Conservation (phyloP, 1,284 basidiomycete genomes). For the Tranzscheliella williamsii region DNA sequence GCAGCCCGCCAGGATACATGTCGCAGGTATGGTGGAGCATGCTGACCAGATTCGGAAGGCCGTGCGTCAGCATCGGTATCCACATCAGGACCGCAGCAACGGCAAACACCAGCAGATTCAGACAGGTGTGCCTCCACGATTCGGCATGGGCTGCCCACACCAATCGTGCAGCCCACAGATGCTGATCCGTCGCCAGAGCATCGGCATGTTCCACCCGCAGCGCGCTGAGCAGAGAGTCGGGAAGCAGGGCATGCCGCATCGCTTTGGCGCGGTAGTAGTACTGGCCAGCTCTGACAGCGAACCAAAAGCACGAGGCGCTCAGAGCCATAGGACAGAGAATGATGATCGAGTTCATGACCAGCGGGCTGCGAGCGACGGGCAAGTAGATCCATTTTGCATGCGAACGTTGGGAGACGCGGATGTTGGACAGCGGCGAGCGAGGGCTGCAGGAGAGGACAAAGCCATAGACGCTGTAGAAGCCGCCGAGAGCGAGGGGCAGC, state of each 20-base stretch:
- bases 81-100: neutral
- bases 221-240: neutral
- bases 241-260: neutral
- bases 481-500: conserved; percentile 2
- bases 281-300: neutral
- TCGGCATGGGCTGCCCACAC: conserved; percentile 8
- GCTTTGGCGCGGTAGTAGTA: neutral
- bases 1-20: conserved; percentile 1
- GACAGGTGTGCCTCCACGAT: neutral
- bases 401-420: too few species aligned
- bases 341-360: neutral
- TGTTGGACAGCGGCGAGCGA: conserved; percentile 3
- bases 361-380: neutral
- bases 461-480: conserved; percentile 2
- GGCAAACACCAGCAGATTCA: conserved; percentile 1
- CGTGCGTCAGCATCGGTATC: neutral
- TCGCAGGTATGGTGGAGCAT: conserved; percentile 3
- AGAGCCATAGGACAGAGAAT: neutral
- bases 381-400: conserved; percentile 1
- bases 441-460: conserved; percentile 9
- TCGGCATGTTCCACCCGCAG: neutral
- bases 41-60: conserved; percentile 4
- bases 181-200: neutral
- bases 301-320: neutral
- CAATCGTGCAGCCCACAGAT: neutral